Percentiles rank a stretch among this genome's conserved stretches.
phyloP scores from a whole-genome alignment of 148 eudicot species.

The Nepenthes mirabilis region DNA sequence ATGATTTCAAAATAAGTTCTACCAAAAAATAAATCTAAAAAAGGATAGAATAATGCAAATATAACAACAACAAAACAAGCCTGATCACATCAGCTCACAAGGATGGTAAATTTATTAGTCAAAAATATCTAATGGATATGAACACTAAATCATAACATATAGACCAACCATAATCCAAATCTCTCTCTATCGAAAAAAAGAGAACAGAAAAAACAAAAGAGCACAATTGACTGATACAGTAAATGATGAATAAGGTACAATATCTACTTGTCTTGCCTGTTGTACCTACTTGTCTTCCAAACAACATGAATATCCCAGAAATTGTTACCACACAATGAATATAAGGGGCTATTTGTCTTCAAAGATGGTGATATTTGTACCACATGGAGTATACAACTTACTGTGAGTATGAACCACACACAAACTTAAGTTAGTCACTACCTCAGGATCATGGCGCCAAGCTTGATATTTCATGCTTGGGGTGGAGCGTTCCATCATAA shows the following conservation, averaged over 20 bases:
- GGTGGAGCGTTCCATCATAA: conserved; percentile 65
- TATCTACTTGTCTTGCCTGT: no score
- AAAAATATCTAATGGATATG: not conserved
- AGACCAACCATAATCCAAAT: not conserved
- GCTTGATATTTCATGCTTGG: conserved; percentile 68
- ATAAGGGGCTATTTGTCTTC: not conserved
- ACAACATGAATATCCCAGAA: no score
- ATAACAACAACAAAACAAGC: not conserved
- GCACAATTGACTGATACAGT: no score
- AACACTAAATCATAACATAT: not conserved
- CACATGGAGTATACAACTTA: not conserved
- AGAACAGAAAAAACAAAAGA: no score
- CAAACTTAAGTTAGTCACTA: conserved; percentile 7
- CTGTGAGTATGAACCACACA: not conserved
- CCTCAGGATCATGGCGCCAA: conserved; percentile 90
- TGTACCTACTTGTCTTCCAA: no score
- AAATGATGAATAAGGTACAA: no score
- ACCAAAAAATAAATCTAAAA: not conserved
- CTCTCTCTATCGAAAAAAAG: no score
- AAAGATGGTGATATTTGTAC: not conserved
- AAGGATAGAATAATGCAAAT: no score
- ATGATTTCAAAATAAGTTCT: not conserved
- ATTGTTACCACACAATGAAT: no score
- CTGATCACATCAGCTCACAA: conserved; percentile 2
- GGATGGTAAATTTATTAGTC: not conserved